Evolutionary conservation across 2,329 filamentous ascomycete genomes (phyloP).

Genomic region (Aureobasidium namibiae): DNA sequence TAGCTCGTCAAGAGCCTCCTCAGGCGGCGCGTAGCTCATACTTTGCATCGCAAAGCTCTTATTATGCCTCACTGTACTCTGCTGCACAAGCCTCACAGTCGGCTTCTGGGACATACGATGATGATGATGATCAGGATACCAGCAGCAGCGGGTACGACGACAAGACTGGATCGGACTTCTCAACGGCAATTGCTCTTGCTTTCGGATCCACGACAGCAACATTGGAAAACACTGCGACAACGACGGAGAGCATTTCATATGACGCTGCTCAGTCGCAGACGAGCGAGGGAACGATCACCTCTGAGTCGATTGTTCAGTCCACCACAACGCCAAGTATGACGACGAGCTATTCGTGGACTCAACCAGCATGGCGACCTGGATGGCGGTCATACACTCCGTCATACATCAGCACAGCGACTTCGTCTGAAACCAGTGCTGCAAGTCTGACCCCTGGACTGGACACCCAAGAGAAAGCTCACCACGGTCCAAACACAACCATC

Average conservation of each 20-base stretch:
- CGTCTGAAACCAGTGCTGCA: neutral
- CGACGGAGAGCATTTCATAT: neutral
- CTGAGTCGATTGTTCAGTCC: neutral
- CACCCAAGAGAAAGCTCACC: neutral
- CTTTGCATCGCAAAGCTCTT: no score
- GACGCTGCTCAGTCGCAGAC: neutral
- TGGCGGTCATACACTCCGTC: neutral
- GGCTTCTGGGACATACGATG: neutral
- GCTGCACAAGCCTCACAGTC: neutral
- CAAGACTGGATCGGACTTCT: neutral
- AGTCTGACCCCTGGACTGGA: neutral
- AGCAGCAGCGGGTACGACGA: neutral
- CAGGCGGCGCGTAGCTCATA: neutral
- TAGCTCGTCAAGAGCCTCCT: constrained; percentile 1
- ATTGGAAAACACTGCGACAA: neutral
- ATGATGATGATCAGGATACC: neutral
- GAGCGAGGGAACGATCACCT: neutral
- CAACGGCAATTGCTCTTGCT: neutral
- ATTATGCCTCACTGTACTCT: neutral
- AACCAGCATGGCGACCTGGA: neutral
- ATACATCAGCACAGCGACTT: neutral
- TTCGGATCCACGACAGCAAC: neutral
- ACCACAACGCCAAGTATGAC: neutral
- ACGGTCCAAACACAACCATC: neutral
- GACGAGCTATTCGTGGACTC: neutral